Base-by-base conservation (phyloP, 352 stramenopile species). In the Phytophthora niederhauseri region DNA sequence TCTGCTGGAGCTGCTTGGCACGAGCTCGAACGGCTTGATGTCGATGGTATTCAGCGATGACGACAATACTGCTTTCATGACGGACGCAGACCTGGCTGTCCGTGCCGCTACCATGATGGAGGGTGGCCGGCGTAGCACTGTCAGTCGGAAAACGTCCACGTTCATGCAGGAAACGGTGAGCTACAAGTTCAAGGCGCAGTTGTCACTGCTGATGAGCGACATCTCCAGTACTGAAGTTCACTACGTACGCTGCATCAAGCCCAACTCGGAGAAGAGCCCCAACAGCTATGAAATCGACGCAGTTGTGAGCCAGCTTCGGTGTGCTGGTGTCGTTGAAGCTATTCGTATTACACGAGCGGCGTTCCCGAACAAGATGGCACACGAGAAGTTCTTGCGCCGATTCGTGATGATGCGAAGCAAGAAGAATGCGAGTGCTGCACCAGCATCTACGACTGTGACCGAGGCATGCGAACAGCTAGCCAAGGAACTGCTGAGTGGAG, bases 361-460 rank as follows among this genome's bases (percentile, higher is more conserved):
- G 1, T 98, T 97, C 66, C 92, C 92, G 3, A 98, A 98, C 84
- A 98, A 99, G 55, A 90, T 99, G 70, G 81, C 81, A 26, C 97
- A 99, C 75, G 77, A 97, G 61, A 91, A 91, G 49, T 96, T 95
- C 61, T 66, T 96, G 4, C 81, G 83, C 24, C 84, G 89, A 19
- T 96, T 96, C 65, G 85, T 94, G 24, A 73, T 94, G 54, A 81
- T 96, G 73, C 84, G 78, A 62, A 78, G 73, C 45, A 76, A 66
- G 12, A 78, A 77, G 57, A 49, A 46, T 24, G n/a, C 52, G 43
- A 66, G 64, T 6, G 41, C 62, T 9, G 64, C 61, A 14, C n/a
- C 67, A 17, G 66, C 64, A 26, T 70, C 76, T 22, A 82, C 80
- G 11, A 90, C 82, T 24, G 85, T 90, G 30, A 79, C 72, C 3